Percentiles rank a stretch among this genome's conserved stretches.
Conservation (phyloP, 495 filamentous ascomycete species). For the Penicillium antarcticum region DNA sequence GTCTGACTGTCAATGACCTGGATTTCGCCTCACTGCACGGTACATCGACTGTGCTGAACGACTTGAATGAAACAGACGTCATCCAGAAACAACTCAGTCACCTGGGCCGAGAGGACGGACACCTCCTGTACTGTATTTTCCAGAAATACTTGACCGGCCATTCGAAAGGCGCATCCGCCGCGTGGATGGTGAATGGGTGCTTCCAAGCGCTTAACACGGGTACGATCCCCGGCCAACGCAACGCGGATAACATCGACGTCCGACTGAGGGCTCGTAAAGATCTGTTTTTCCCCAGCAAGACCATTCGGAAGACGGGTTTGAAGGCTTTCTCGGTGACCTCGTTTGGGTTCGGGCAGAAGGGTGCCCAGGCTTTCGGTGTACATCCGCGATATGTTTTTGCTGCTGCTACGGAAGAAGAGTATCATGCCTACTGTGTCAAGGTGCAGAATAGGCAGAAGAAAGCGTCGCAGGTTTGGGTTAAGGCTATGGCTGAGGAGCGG, state of each 20-base stretch:
- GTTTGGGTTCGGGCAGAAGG: slow-evolving; percentile 98
- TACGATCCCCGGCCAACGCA: slow-evolving; percentile 92
- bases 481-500: too few species aligned
- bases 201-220: slow-evolving; percentile 91
- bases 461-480: too few species aligned
- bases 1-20: slow-evolving; percentile 93
- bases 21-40: slow-evolving; percentile 96
- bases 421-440: slow-evolving; percentile 53
- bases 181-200: slow-evolving; percentile 99
- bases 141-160: slow-evolving; percentile 98
- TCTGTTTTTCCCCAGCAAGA: too few species aligned
- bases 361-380: slow-evolving; percentile 92
- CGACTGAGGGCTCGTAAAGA: too few species aligned
- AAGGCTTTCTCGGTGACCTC: slow-evolving; percentile 98
- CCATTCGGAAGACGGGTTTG: too few species aligned
- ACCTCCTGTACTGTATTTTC: slow-evolving; percentile 93
- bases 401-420: slow-evolving; percentile 79
- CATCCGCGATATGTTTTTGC: slow-evolving; percentile 95
- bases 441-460: too few species aligned
- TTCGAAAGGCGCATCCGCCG: slow-evolving; percentile 97
- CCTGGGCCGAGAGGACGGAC: slow-evolving; percentile 90
- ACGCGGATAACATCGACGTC: slow-evolving; percentile 98
- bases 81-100: slow-evolving; percentile 94
- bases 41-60: slow-evolving; percentile 95
- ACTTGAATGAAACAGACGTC: slow-evolving; percentile 98